Base-by-base conservation (phyloP, 1,284 basidiomycete species). In the Irpex sp. region DNA sequence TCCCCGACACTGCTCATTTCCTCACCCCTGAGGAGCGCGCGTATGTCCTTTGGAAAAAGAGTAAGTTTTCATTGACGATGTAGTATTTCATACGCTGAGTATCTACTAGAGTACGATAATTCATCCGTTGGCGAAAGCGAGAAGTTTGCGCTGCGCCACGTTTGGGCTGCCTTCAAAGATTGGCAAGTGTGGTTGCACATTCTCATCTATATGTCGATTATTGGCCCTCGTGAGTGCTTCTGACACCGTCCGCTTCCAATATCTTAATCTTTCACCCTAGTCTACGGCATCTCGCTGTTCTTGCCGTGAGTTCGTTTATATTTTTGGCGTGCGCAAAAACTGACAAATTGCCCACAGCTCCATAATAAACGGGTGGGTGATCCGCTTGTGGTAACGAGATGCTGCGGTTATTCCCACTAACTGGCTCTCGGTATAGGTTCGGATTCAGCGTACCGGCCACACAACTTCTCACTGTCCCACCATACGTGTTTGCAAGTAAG, bases 131-230 rank as follows among this genome's bases (percentile, higher is more conserved):
- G 85, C 0, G 88, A 90, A 68, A 87, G 86, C 62, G 86, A 89
- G 61, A 75, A 78, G 46, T 88, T 88, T 65, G 77, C 80, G 13
- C 63, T 78, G 61, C 75, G 81, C 2, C 85, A 89, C 68, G 68
- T 90, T 35, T 73, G 76, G 70, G 76, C 81, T 19, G 85, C 86
- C 0, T 67, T 89, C 31, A 69, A 68, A 0, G 88, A 89, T 68
- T 91, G 89, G 89, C 88, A 92, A 74, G 77, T 85, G 11, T 87
- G 81, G 78, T 58, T 85, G 2, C 83, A 85, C 60, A 81, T 85
- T n/a, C 67, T 86, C 57, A 78, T 87, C 13, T 88, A 85, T 68
- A 80, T 89, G 74, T 84, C 85, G 0, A 74, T 90, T 53, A 72
- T 86, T 54, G 78, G 73, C 2, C 87, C 88, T 43, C 69, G 88